Base-by-base conservation (phyloP, 208 protist species). In the Crithidia brevicula region DNA sequence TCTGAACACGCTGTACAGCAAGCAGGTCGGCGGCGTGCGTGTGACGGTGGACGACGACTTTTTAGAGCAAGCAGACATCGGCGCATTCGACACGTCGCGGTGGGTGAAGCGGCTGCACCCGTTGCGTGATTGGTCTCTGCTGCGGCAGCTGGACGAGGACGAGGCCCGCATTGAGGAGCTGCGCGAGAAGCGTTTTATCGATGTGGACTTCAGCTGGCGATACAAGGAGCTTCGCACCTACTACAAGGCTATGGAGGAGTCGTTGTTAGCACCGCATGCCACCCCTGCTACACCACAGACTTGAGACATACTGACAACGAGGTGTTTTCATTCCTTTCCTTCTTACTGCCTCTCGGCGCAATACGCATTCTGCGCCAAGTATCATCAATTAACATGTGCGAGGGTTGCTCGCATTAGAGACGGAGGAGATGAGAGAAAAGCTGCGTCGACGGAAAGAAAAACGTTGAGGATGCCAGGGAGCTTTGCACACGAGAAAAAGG, bases 71-170 rank as follows among this genome's bases (percentile, higher is more conserved):
- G 81, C 92, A 11, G 64, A 79, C 42, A 91, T 96, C 60, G 88
- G 90, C 23, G 87, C 85, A 7, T 96, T 96, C 65, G 88, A 96
- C 54, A 94, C 91, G 20, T 79, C 82, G 31, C 72, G 80, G 60
- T 94, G 88, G 88, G 88, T 96, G 38, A 90, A 94, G 64, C 79
- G 82, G 9, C 77, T 96, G 20, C 86, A 86, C 45, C 91, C 91
- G 18, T 67, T 96, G 66, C 70, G 83, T 27, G 91, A 94, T 53
- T 96, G 91, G 91, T 91, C 91, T 33, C 71, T 96, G 59, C 68
- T 85, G 22, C 70, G 70, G 52, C 91, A 96, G 77, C 66, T 96
- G 30, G 86, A 96, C 45, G 88, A 96, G 74, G 91, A 96, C 65
- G 86, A 91, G 59, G 74, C 74, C n/a, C 81, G 91, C 34, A 66